Evolutionary conservation across 371 early-diverging fungal species (phyloP).

Genomic region (Rhizopus delemar): DNA sequence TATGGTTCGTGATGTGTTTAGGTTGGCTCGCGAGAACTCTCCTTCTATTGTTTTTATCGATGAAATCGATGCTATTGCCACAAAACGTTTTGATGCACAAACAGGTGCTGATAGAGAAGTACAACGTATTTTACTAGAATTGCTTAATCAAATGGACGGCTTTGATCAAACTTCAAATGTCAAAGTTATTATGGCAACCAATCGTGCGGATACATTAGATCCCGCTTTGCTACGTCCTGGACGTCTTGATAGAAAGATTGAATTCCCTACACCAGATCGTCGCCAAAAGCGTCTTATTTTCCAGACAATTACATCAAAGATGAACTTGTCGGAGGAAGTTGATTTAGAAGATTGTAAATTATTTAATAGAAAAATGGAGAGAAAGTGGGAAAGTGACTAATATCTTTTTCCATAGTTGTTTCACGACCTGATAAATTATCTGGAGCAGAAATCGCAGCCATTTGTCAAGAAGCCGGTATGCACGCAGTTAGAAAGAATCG

Average conservation of each 20-base stretch:
- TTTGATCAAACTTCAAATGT: conserved; percentile 99
- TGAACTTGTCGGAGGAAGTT: conserved; percentile 98
- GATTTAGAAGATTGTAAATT: conserved; percentile 96
- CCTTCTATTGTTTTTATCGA: conserved; percentile 99
- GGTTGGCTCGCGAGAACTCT: conserved; percentile 97
- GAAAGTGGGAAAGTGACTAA: neutral
- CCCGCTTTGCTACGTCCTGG: conserved; percentile 99
- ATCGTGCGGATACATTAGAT: conserved; percentile 99
- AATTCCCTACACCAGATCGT: conserved; percentile 99
- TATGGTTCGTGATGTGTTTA: conserved; percentile 99
- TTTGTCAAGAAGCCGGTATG: conserved; percentile 99
- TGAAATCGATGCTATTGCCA: conserved; percentile 99
- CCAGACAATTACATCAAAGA: conserved; percentile 96
- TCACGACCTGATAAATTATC: conserved; percentile 97
- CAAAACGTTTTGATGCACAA: conserved; percentile 99
- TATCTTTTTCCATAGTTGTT: conserved; percentile 67
- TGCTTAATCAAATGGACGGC: conserved; percentile 99
- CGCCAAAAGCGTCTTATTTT: conserved; percentile 99
- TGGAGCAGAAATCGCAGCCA: conserved; percentile 99
- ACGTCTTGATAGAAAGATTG: conserved; percentile 99
- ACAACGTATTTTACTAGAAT: conserved; percentile 98
- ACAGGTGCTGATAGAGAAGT: conserved; percentile 99
- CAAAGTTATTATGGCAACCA: conserved; percentile 99
- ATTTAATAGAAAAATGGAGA: neutral
- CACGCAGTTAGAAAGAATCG: conserved; percentile 97